Base-by-base conservation (phyloP, 2,329 filamentous ascomycete species). In the Albophoma yamanashiensis region DNA sequence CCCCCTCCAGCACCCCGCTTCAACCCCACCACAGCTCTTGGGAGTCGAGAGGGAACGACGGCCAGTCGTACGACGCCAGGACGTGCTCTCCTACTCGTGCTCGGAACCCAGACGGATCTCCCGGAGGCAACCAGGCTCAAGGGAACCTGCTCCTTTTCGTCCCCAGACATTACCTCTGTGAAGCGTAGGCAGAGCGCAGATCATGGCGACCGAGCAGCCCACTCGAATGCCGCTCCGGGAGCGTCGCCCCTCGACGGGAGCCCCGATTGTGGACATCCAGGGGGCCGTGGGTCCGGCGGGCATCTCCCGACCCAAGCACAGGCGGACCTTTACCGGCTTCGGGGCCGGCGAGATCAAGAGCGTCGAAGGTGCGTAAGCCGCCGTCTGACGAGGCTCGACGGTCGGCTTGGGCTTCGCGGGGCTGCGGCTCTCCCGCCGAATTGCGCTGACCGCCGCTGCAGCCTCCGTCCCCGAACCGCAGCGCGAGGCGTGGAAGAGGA, bases 311-410 rank as follows among this genome's bases (percentile, higher is more conserved):
- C 94, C 94, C 55, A 99, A 97, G 79, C 94, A 99, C 79, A 97
- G 91, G 81, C 86, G 94, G 67, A 97, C 93, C n/a, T 89, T 90
- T 66, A 99, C 94, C 12, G 94, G 94, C 11, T 94, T 97, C 71
- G 92, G 92, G 40, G 83, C 92, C 36, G 80, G 84, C 42, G 94
- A 99, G 72, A 97, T 97, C 79, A 97, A 96, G 80, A 88, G 78
- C 68, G 91, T 97, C 56, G 92, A 97, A 78, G 91, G 92, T 79
- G 86, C 77, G 77, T 65, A 31, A 3, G 27, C 27, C 27, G 27
- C 27, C 5, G 27, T 31, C 27, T 31, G 27, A 53, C 7, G 50
- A n/a, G 20, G 2, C 47, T 52, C 15, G 15, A 8, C 47, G 27
- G 25, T 34, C n/a, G n/a, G n/a, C n/a, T 17, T 31, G 45, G 14